Percentiles rank a stretch among this genome's conserved stretches.
Conservation (phyloP, 495 filamentous ascomycete genomes). For the Clavariopsis aquatica region DNA sequence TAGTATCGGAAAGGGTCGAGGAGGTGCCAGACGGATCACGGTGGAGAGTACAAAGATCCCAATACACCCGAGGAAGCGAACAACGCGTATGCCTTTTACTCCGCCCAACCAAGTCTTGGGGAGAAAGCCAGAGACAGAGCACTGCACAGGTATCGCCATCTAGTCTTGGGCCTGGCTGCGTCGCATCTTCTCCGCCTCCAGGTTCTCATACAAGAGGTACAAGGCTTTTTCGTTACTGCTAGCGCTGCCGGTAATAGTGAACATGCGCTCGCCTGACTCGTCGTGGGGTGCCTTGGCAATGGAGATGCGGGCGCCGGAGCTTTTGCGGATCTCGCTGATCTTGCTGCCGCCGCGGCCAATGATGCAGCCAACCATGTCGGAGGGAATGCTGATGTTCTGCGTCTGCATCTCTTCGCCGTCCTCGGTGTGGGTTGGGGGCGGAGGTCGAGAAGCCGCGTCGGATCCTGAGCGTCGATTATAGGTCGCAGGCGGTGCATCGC, state of each 20-base stretch:
- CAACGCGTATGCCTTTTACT: neutral
- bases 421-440: slow-evolving; percentile 80
- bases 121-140: slow-evolving; percentile 6
- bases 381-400: slow-evolving; percentile 98
- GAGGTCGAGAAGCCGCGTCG: slow-evolving; percentile 67
- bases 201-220: slow-evolving; percentile 96
- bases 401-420: slow-evolving; percentile 98
- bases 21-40: slow-evolving; percentile 3
- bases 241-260: slow-evolving; percentile 94
- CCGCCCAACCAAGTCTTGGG: neutral
- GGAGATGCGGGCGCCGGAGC: slow-evolving; percentile 92
- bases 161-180: slow-evolving; percentile 82
- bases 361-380: slow-evolving; percentile 99
- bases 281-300: slow-evolving; percentile 98
- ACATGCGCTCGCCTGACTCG: slow-evolving; percentile 97
- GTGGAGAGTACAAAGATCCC: slow-evolving; percentile 10
- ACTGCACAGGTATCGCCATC: slow-evolving; percentile 23
- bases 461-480: slow-evolving; percentile 74
- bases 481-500: slow-evolving; percentile 67
- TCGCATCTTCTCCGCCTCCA: slow-evolving; percentile 97
- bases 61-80: slow-evolving; percentile 9
- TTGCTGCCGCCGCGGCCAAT: slow-evolving; percentile 92
- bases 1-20: neutral
- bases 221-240: slow-evolving; percentile 92
- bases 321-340: slow-evolving; percentile 97